These are phyloP conservation scores for Rhododendron kiyosumense DNA, from an alignment of 148 eudicot species.

Conservation along the genomic window DNA sequence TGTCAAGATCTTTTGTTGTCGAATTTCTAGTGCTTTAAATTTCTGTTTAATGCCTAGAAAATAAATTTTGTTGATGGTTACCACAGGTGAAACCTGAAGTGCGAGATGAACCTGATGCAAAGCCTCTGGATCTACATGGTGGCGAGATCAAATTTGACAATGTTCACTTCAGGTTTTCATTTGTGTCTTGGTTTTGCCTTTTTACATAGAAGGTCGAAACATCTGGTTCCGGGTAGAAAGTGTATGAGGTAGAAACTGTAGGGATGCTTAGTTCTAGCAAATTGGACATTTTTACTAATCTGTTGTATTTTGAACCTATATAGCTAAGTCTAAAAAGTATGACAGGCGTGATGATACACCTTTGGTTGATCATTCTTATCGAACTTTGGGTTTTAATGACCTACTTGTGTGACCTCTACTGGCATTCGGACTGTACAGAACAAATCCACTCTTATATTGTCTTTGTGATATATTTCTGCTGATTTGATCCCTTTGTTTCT, in stretches of 20 bases:
- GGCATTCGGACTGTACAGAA: background rate
- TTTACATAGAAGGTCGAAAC: background rate
- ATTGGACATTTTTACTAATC: background rate
- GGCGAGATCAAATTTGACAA: conserved; percentile 72
- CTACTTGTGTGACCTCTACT: background rate
- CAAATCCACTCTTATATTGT: background rate
- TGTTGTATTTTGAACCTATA: background rate
- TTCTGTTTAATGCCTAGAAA: background rate
- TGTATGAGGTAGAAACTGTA: background rate
- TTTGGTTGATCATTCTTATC: background rate
- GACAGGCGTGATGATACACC: background rate
- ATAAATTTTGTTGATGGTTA: conserved; percentile 1
- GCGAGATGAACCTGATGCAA: conserved; percentile 57
- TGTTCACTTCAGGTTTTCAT: conserved; percentile 74
- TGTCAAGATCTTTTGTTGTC: conserved; percentile 4
- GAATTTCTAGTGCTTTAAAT: background rate
- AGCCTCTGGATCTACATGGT: conserved; percentile 63
- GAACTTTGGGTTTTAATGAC: background rate
- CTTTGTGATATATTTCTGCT: conserved; percentile 9
- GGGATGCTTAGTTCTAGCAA: background rate
- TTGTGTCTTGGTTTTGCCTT: background rate
- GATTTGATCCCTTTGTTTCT: conserved; percentile 12
- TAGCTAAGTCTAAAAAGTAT: background rate
- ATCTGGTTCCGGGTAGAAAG: background rate
- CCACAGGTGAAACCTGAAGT: conserved; percentile 72